These are phyloP conservation scores for Claviceps sp. DNA, from an alignment of 2,329 filamentous ascomycete genomes.

Conservation along the genomic window DNA sequence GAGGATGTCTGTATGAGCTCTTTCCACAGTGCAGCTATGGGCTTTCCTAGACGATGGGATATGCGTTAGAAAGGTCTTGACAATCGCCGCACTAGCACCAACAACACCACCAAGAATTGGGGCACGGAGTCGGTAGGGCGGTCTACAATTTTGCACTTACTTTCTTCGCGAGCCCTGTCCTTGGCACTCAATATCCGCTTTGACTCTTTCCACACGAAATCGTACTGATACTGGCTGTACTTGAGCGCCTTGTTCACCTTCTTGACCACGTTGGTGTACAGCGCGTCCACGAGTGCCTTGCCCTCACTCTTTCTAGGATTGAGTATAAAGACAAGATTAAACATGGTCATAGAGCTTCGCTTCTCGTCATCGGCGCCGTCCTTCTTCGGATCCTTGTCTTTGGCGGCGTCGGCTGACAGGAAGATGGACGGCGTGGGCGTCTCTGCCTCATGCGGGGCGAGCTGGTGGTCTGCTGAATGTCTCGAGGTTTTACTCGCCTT, in stretches of 20 bases:
- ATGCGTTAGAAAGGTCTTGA: background rate
- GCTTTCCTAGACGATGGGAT: constrained; percentile 28
- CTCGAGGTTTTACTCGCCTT: constrained; percentile 19
- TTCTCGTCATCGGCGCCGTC: constrained; percentile 45
- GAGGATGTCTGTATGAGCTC: constrained; percentile 61
- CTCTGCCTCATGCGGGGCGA: constrained; percentile 17
- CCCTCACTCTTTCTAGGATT: constrained; percentile 68
- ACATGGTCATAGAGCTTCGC: constrained; percentile 78
- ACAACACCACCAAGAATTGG: background rate
- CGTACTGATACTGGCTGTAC: constrained; percentile 77
- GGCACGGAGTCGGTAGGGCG: background rate
- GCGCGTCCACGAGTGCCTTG: constrained; percentile 56
- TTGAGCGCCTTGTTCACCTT: constrained; percentile 88
- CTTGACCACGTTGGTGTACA: constrained; percentile 81
- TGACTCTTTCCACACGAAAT: constrained; percentile 86
- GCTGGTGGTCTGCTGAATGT: constrained; percentile 17
- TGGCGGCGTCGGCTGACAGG: constrained; percentile 14
- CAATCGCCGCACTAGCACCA: too few relatives aligned
- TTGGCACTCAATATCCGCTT: constrained; percentile 71
- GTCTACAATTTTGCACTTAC: constrained; percentile 21
- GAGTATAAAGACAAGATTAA: constrained; percentile 89
- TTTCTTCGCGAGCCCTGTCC: constrained; percentile 63
- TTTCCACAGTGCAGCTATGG: constrained; percentile 54
- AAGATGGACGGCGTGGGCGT: constrained; percentile 7
- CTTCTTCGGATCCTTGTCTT: constrained; percentile 26